A percentile compares a stretch with the other conserved stretches of the same genome.
phyloP scores from a whole-genome alignment of 805 yeast species.

The Ogataea salicorniae region DNA sequence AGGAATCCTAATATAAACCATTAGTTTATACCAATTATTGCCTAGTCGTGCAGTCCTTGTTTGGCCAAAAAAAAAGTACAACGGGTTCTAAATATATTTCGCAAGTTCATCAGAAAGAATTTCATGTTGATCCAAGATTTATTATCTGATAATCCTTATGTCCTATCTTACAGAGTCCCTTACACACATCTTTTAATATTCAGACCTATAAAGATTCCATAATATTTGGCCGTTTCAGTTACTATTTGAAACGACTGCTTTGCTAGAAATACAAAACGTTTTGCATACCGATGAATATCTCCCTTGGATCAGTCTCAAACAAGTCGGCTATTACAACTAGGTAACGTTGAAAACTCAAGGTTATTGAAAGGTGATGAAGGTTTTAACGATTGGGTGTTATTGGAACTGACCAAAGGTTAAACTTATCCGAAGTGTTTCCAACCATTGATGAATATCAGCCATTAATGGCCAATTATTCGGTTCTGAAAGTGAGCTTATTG shows the following conservation, averaged over 20 bases:
- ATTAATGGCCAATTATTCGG: slow-evolving; percentile 65
- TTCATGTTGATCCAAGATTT: slow-evolving; percentile 70
- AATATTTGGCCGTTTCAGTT: slow-evolving; percentile 69
- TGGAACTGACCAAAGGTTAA: slow-evolving; percentile 35
- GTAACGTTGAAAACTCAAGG: slow-evolving; percentile 59
- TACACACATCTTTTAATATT: slow-evolving; percentile 68
- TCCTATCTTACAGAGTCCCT: slow-evolving; percentile 60
- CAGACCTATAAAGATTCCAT: slow-evolving; percentile 63
- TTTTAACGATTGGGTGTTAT: slow-evolving; percentile 50
- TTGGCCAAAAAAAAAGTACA: slow-evolving; percentile 60
- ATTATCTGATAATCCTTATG: slow-evolving; percentile 86
- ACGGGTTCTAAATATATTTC: slow-evolving; percentile 72
- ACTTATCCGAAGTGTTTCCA: slow-evolving; percentile 50
- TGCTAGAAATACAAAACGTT: slow-evolving; percentile 70
- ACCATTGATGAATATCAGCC: slow-evolving; percentile 35
- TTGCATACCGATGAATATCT: slow-evolving; percentile 62
- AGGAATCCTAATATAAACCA: too few relatives aligned
- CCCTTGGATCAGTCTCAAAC: slow-evolving; percentile 65
- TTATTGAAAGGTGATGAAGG: slow-evolving; percentile 73
- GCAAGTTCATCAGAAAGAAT: slow-evolving; percentile 68
- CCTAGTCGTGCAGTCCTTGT: slow-evolving; percentile 80
- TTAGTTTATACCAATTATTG: slow-evolving; percentile 31
- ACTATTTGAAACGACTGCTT: slow-evolving; percentile 62
- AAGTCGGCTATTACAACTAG: slow-evolving; percentile 71
- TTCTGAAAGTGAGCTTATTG: slow-evolving; percentile 60